Evolutionary conservation across 495 filamentous ascomycete genomes (phyloP).

Genomic region (Tetracladium setigerum): DNA sequence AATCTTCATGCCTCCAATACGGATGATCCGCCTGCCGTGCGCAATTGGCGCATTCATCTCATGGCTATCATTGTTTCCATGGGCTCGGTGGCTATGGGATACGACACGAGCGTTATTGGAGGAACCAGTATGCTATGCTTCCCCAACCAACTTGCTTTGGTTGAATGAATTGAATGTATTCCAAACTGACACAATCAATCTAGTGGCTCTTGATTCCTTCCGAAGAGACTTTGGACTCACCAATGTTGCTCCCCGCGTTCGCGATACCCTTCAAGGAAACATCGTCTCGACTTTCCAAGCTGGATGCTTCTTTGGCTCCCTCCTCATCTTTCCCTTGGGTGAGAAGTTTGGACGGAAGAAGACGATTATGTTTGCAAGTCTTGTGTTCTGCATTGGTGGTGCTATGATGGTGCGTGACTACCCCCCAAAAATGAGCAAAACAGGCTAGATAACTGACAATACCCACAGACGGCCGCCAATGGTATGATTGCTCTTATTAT

Average conservation of each 20-base stretch:
- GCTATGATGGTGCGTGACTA: slow-evolving; percentile 22
- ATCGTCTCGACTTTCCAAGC: slow-evolving; percentile 28
- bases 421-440: too few species aligned
- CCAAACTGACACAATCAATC: background rate
- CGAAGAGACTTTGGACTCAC: slow-evolving; percentile 36
- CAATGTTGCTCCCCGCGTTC: slow-evolving; percentile 19
- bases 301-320: slow-evolving; percentile 29
- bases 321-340: slow-evolving; percentile 25
- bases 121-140: background rate
- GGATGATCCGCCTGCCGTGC: background rate
- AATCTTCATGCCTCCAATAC: background rate
- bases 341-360: slow-evolving; percentile 25
- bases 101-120: background rate
- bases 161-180: background rate
- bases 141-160: too few species aligned
- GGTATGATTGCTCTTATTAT: slow-evolving; percentile 27
- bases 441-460: too few species aligned
- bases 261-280: slow-evolving; percentile 36
- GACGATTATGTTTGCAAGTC: slow-evolving; percentile 16
- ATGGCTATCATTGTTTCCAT: background rate
- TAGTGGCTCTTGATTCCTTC: slow-evolving; percentile 40
- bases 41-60: background rate
- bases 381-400: slow-evolving; percentile 25
- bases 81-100: background rate
- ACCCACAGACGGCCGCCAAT: slow-evolving; percentile 15